Base-by-base conservation (phyloP, 2,329 filamentous ascomycete genomes). In the Fusarium nematophilum region DNA sequence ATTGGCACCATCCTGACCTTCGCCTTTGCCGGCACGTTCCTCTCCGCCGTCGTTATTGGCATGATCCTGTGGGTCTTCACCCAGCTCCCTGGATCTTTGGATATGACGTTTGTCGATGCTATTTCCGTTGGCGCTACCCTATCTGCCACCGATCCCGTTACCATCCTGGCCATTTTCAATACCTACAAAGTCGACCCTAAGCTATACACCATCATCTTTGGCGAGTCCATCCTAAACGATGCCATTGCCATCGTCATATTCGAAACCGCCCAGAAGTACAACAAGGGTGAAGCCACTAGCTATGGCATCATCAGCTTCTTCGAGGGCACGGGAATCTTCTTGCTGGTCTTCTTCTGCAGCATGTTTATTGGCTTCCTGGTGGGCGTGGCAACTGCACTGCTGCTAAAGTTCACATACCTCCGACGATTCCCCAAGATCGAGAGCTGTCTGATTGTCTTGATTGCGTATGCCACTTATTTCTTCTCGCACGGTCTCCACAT, bases 161-260 rank as follows among this genome's bases (percentile, higher is more conserved):
- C 95, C 0, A 98, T 99, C 68, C 82, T 99, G 48, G 95, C 95
- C 73, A 99, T 99, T 67, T 99, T 99, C 85, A 98, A 97, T 76
- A 91, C 95, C 2, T 99, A 98, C 85, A 98, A 98, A 78, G 95
- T 99, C 69, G 95, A 99, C 70, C 95, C 95, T 3, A 98, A 98
- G 78, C 85, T 99, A 14, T 99, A 99, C 79, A 99, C 95, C 25
- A 89, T 99, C 74, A 99, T 99, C 66, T 99, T 99, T 75, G 95
- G 95, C 73, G 95, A 99, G 78, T 96, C 94, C 7, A 98, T 99
- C 57, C 81, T 99, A 51, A 99, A 99, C 75, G 95, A 99, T 79
- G 95, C 95, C 37, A 94, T 99, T 71, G 95, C 95, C 64, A 99
- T 99, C 75, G 95, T 99, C 71, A 87, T 99, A 66, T 99, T 99